Evolutionary conservation across 495 filamentous ascomycete genomes (phyloP).

Genomic region (Paragyromitra xinjiangensis): DNA sequence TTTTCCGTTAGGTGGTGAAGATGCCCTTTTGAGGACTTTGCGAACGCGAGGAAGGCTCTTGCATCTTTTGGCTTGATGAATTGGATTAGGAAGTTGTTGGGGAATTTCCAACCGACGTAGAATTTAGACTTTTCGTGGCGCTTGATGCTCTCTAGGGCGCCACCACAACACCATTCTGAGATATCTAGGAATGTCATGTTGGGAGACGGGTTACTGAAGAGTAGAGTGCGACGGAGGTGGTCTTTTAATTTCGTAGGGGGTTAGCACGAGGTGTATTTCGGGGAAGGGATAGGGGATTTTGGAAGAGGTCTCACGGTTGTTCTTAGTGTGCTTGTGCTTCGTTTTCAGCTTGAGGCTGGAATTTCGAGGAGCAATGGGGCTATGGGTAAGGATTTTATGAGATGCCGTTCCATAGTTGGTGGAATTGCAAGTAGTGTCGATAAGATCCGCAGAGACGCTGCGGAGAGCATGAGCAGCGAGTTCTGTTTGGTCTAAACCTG

Average conservation of each 20-base stretch:
- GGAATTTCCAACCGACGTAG: not conserved
- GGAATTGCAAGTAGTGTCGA: no score
- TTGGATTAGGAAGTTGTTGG: constrained; percentile 1
- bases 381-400: no score
- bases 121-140: constrained; percentile 7
- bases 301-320: no score
- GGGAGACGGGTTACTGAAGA: constrained; percentile 19
- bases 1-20: not conserved
- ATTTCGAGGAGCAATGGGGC: no score
- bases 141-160: constrained; percentile 6
- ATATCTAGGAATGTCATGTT: constrained; percentile 9
- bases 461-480: no score
- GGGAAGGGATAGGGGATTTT: no score
- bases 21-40: not conserved
- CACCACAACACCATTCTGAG: constrained; percentile 15
- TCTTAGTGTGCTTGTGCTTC: no score
- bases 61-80: constrained; percentile 12
- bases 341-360: no score
- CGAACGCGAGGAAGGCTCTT: constrained; percentile 4
- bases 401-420: no score
- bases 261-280: not conserved
- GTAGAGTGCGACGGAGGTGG: not conserved
- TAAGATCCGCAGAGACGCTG: no score
- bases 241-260: not conserved
- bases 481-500: no score